Evolutionary conservation across 495 filamentous ascomycete species (phyloP).

Genomic region (Penicillium bovifimosum): DNA sequence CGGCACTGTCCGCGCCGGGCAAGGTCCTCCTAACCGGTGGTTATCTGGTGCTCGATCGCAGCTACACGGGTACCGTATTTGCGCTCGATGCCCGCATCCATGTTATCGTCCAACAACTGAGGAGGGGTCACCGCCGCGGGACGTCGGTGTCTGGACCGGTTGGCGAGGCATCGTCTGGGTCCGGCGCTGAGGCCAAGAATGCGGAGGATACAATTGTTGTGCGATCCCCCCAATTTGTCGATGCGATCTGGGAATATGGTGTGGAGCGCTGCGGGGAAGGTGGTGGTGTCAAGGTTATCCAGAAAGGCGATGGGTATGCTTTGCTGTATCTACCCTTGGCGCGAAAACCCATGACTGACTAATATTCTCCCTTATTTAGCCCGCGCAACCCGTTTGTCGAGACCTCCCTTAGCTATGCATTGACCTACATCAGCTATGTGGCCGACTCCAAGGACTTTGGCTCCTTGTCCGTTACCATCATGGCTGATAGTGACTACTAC

Average conservation of each 20-base stretch:
- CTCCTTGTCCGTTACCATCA: constrained; percentile 72
- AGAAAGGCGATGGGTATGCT: constrained; percentile 68
- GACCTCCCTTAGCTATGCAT: constrained; percentile 77
- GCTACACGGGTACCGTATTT: constrained; percentile 86
- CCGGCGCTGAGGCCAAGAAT: constrained; percentile 20
- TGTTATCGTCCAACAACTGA: constrained; percentile 60
- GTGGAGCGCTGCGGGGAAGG: constrained; percentile 60
- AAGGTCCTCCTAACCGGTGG: constrained; percentile 94
- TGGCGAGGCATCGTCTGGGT: constrained; percentile 5
- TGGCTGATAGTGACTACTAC: constrained; percentile 96
- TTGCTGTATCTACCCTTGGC: neutral
- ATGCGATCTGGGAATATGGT: constrained; percentile 81
- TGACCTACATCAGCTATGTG: constrained; percentile 68
- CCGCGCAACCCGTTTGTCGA: constrained; percentile 79
- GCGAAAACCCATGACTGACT: neutral
- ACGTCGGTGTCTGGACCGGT: constrained; percentile 16
- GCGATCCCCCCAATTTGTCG: constrained; percentile 81
- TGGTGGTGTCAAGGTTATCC: constrained; percentile 72
- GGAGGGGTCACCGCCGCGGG: constrained; percentile 29
- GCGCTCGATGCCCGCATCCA: constrained; percentile 93
- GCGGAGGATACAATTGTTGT: constrained; percentile 62
- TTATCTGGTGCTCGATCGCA: constrained; percentile 87
- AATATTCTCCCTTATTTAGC: constrained; percentile 13
- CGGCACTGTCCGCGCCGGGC: constrained; percentile 84
- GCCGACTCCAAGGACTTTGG: constrained; percentile 52